Percentiles rank a stretch among this genome's conserved stretches.
These are phyloP conservation scores for Ascosphaera apis DNA, from an alignment of 2,329 filamentous ascomycete genomes.

Conservation along the genomic window DNA sequence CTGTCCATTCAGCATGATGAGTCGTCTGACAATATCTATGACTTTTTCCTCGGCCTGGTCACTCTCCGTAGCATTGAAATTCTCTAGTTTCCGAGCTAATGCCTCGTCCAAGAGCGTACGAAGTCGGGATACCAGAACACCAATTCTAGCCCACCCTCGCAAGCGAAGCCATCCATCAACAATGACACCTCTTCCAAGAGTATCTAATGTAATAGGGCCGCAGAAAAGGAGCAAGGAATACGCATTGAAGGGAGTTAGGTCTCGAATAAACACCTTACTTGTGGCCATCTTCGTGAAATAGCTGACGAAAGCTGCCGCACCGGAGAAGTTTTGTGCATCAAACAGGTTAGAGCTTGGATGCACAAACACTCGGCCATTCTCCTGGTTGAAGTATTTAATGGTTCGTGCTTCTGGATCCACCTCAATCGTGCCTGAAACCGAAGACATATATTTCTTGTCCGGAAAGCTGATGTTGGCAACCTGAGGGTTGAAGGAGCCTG, in stretches of 20 bases:
- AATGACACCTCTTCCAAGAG: slow-evolving; percentile 60
- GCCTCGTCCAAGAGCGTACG: slow-evolving; percentile 70
- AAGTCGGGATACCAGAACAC: slow-evolving; percentile 63
- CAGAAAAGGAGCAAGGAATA: slow-evolving; percentile 77
- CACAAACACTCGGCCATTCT: slow-evolving; percentile 72
- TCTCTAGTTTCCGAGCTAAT: slow-evolving; percentile 58
- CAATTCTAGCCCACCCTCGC: slow-evolving; percentile 83
- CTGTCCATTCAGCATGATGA: slow-evolving; percentile 77
- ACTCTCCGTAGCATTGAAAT: slow-evolving; percentile 36
- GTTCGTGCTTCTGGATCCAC: slow-evolving; percentile 77
- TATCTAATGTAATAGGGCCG: slow-evolving; percentile 66
- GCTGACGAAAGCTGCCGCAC: slow-evolving; percentile 52
- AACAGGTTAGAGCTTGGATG: slow-evolving; percentile 80
- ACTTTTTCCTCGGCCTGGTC: slow-evolving; percentile 23
- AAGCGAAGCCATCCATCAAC: slow-evolving; percentile 80
- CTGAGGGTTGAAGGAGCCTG: slow-evolving; percentile 59
- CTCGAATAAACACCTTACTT: slow-evolving; percentile 73
- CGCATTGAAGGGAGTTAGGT: slow-evolving; percentile 79
- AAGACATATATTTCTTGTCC: slow-evolving; percentile 81
- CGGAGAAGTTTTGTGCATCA: slow-evolving; percentile 54
- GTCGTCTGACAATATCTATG: slow-evolving; percentile 50
- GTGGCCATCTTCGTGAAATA: slow-evolving; percentile 89
- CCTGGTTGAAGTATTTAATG: slow-evolving; percentile 81
- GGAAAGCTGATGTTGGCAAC: slow-evolving; percentile 82
- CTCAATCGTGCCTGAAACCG: slow-evolving; percentile 71